Conservation (phyloP, 2,329 filamentous ascomycete genomes). For the Dendryphion nanum region DNA sequence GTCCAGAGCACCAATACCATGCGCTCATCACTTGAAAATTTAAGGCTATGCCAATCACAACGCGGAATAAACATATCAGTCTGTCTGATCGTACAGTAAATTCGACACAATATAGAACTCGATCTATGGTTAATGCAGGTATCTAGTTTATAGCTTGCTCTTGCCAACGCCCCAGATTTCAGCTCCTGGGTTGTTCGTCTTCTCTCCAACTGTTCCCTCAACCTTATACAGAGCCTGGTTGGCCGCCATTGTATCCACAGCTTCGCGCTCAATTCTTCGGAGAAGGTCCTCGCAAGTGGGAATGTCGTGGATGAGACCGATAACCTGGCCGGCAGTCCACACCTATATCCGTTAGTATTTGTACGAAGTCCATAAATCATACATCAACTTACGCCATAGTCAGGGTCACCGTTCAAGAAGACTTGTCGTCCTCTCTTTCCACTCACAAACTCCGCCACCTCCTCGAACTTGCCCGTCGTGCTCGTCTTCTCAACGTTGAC, state of each 20-base stretch:
- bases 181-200: constrained; percentile 40
- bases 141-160: constrained; percentile 42
- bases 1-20: no score
- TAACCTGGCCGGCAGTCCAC: constrained; percentile 96
- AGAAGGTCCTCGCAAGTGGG: constrained; percentile 49
- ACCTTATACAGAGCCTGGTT: constrained; percentile 37
- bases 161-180: constrained; percentile 44
- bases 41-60: no score
- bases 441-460: constrained; percentile 83
- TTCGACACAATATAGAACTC: no score
- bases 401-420: constrained; percentile 85
- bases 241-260: constrained; percentile 42
- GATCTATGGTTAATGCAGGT: no score
- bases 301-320: constrained; percentile 58
- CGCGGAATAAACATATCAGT: no score
- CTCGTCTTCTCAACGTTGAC: constrained; percentile 81
- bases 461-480: constrained; percentile 80
- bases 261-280: constrained; percentile 47
- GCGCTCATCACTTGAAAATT: no score
- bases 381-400: constrained; percentile 64
- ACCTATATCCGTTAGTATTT: constrained; percentile 58
- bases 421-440: constrained; percentile 89
- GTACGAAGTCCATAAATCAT: neutral
- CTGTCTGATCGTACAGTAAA: no score
- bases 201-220: constrained; percentile 31